phyloP scores from a whole-genome alignment of 768 basidiomycete genomes.

The Exsudoporus frostii region DNA sequence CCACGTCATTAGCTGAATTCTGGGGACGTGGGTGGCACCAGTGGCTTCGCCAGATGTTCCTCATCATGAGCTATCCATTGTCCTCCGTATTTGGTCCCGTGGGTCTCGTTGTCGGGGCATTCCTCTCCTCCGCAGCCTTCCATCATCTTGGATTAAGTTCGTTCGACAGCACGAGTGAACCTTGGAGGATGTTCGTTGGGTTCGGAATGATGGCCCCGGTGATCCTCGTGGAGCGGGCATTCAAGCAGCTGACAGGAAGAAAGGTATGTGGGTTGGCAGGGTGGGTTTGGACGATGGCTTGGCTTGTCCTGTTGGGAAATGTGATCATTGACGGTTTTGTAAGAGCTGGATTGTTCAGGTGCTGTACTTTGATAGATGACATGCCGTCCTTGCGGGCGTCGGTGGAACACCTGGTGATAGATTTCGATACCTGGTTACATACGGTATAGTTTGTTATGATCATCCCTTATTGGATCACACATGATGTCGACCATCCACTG shows the following conservation, averaged over 20 bases:
- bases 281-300: slow-evolving; percentile 34
- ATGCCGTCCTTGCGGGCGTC: background rate
- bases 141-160: slow-evolving; percentile 50
- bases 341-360: slow-evolving; percentile 13
- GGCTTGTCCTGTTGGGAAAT: slow-evolving; percentile 26
- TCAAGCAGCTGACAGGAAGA: slow-evolving; percentile 20
- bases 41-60: slow-evolving; percentile 31
- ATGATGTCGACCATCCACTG: background rate
- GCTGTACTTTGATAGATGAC: background rate
- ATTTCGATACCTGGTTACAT: background rate
- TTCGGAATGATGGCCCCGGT: slow-evolving; percentile 56
- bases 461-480: background rate
- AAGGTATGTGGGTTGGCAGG: slow-evolving; percentile 30
- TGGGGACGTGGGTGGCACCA: slow-evolving; percentile 41
- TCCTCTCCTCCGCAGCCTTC: slow-evolving; percentile 51
- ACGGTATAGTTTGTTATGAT: background rate
- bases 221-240: slow-evolving; percentile 40
- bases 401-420: background rate
- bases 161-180: slow-evolving; percentile 47
- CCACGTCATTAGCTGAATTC: slow-evolving; percentile 35
- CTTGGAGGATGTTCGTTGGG: slow-evolving; percentile 39
- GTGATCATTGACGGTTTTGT: slow-evolving; percentile 21
- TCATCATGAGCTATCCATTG: slow-evolving; percentile 28
- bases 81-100: slow-evolving; percentile 42
- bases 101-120: slow-evolving; percentile 52